Evolutionary conservation across 2,329 filamentous ascomycete genomes (phyloP), one percentile per base, ranked within the genome.

Genomic region (Monilinia laxa): DNA sequence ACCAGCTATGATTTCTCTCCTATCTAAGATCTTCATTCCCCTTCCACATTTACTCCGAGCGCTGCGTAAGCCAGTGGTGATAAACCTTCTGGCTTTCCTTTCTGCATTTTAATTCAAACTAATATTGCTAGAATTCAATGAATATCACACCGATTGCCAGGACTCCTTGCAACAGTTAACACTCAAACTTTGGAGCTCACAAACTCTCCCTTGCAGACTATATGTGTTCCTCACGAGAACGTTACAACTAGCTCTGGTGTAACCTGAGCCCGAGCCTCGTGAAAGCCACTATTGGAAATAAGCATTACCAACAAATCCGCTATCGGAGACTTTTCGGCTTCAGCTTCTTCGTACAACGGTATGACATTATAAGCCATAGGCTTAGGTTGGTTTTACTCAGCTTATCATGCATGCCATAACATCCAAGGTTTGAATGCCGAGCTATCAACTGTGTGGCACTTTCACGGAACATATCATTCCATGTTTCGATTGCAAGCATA

Each of bases 401-500:
- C 58, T 51, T 51, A 49, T 51, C n/a, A 25, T 51, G 58, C n/a
- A 38, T 51, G 58, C 45, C 16, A 31, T 40, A 23, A 12, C 45
- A 40, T 38, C 7, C 31, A 49, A 51, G 20, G 23, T n/a, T 11
- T 35, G 25, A 49, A 60, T 60, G 28, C 10, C 23, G 20, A 25
- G 14, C 18, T 31, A 12, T 23, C 28, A 18, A 51, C 35, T 20
- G 9, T 51, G n/a, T 40, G 45, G n/a, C 47, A 38, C 25, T 60
- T 9, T 28, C 58, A 62, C 28, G 58, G 45, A 38, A 51, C 20
- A 4, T 25, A 20, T 51, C n/a, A 20, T 51, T 51, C 58, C 45
- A 60, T 51, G 58, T 38, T 60, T 60, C 28, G n/a, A n/a, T n/a
- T n/a, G n/a, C n/a, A 38, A 38, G 18, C 31, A 51, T 38, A 38